Evolutionary conservation across 257 asterid species (phyloP), one percentile per base, ranked within the genome.

Genomic region (Ilex asprella): DNA sequence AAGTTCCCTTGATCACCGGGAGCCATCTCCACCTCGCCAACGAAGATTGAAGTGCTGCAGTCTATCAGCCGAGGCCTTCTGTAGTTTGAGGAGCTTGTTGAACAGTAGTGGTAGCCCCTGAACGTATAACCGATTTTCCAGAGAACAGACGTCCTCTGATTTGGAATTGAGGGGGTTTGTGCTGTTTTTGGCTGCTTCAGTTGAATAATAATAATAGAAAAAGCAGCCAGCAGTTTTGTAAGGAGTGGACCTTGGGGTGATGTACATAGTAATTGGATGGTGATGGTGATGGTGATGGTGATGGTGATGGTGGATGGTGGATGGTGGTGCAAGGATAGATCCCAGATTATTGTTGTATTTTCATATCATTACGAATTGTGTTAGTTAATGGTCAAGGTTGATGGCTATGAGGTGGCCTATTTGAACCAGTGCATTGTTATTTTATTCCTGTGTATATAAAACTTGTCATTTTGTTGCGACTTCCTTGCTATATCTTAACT

Each of bases 1-100:
- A 54, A 70, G 56, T n/a, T 60, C 79, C 30, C 39, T 71, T 53
- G 92, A 81, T 68, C 84, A 72, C 51, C 62, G 44, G 14, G 89
- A 79, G 30, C 58, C 57, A 11, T 56, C 70, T 0, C 67, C 84
- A 2, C 61, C 67, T 2, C 75, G 69, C 10, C 82, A 72, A 6
- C 77, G 76, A 56, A 82, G 73, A 58, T 61, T 80, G 15, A 64
- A 87, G 70, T 75, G 86, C 46, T 89, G 89, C 70, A 78, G 83
- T 82, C 85, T 88, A 31, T 82, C 95, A 2, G 87, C 88, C 0
- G 96, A 86, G 76, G 96, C 96, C 56, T 27, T 84, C 70, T 75
- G 85, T 75, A 81, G 80, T 67, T 30, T 82, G 65, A 74, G 84
- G 74, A 79, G 82, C 69, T 70, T 78, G 72, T 69, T 84, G 73